Evolutionary conservation across 2,329 filamentous ascomycete species (phyloP), one percentile per base, ranked within the genome.

Genomic region (Aspergillus fijiensis): DNA sequence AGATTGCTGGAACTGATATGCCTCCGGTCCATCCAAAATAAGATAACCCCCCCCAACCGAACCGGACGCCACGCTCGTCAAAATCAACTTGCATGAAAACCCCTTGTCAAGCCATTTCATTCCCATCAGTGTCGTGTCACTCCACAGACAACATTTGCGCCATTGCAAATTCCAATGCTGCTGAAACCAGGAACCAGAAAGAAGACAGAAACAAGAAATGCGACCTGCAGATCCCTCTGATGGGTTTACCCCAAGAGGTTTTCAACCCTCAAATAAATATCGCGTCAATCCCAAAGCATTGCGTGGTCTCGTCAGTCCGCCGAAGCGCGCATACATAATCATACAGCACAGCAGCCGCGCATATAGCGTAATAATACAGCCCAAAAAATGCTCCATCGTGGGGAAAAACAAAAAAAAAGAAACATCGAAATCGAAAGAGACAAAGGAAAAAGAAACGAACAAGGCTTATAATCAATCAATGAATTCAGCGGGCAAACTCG

Each of bases 281-380:
- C 29, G 53, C 53, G 52, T 55, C 39, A 55, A 48, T 55, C 52
- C 39, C 39, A 55, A 27, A 55, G 42, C 45, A 47, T 60, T 52
- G 61, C 53, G 55, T 60, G 61, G 60, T 63, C 60, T 62, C 61
- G 49, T 63, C 42, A 63, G 45, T 47, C 58, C 61, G 61, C 49
- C 52, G 49, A 51, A 51, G 51, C 61, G 61, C 53, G 58, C 55
- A 60, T 60, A 64, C 55, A 62, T 64, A 62, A 53, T 70, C 65
- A 64, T 70, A 69, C 66, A 71, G 60, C 63, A 69, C 67, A 67
- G 19, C 27, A 49, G 53, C 67, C 52, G 64, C 61, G 66, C 61
- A 64, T 65, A 65, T 33, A 60, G 49, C 49, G 67, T 72, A 71
- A 69, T 67, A 66, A 61, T 72, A 72, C 70, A 72, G 59, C 60